Conservation (phyloP, 1,284 basidiomycete species). For the Wallemia mellicola region DNA sequence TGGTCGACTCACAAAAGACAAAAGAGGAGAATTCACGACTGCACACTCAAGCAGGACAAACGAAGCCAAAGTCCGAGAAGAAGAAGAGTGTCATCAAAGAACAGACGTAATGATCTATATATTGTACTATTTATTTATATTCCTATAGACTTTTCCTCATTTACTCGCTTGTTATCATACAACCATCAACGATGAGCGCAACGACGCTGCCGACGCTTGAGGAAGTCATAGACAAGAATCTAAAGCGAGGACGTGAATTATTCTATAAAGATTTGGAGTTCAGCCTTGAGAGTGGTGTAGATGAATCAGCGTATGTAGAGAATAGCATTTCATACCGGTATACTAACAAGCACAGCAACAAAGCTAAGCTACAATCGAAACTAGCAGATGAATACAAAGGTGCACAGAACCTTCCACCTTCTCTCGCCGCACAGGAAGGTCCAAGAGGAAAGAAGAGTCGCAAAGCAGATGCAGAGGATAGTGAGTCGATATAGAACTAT, state of each 20-base stretch:
- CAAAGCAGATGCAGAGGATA: slow-evolving; percentile 15
- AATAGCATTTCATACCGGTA: not conserved
- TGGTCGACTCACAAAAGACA: slow-evolving; percentile 63
- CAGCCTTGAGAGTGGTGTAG: not conserved
- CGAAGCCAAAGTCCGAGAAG: slow-evolving; percentile 70
- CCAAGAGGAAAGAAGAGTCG: slow-evolving; percentile 31
- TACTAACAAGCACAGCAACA: slow-evolving; percentile 4
- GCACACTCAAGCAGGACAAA: slow-evolving; percentile 51
- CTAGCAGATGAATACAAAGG: slow-evolving; percentile 57
- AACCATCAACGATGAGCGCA: not conserved
- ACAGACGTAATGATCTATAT: not conserved
- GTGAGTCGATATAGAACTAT: slow-evolving; percentile 5
- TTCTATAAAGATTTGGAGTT: not conserved
- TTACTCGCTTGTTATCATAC: not conserved
- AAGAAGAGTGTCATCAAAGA: slow-evolving; percentile 23
- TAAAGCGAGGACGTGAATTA: not conserved
- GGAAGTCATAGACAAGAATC: not conserved
- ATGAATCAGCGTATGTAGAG: not conserved
- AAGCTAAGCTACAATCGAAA: slow-evolving; percentile 28
- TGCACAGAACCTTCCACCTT: slow-evolving; percentile 52
- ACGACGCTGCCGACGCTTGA: not conserved
- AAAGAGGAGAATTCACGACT: slow-evolving; percentile 82
- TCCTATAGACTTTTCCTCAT: not conserved
- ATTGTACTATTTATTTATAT: not conserved
- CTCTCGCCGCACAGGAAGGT: slow-evolving; percentile 44